Evolutionary conservation across 768 basidiomycete genomes (phyloP), one percentile per base, ranked within the genome.

Genomic region (Xerocomellus dryophilus): DNA sequence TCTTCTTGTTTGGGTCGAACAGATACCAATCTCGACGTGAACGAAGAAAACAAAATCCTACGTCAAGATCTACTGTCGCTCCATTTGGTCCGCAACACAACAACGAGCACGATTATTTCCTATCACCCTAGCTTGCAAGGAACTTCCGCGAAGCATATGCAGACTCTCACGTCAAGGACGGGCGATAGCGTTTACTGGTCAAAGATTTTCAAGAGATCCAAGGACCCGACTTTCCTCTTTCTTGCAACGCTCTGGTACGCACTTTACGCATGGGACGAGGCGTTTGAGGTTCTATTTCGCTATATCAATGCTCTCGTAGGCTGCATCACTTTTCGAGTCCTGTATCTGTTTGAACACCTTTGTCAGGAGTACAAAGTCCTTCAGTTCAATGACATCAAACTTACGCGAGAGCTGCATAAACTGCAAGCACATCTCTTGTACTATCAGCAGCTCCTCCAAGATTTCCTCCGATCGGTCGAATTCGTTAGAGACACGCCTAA

Each of bases 231-330:
- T 0, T 70, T 73, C 38, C 48, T 68, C 40, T 59, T 72, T 18
- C 63, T 73, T 27, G 72, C 76, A 25, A 69, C 79, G 17, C 63
- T 84, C 32, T 85, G 83, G 83, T 82, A 82, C 51, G 76, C 80
- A 3, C 65, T 83, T 8, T 84, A 85, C 56, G 74, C 79, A 2
- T 85, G 83, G 81, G 83, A 85, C 50, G 81, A 85, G 63, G 70
- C 80, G 0, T 72, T 83, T 21, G 81, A 82, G 57, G 62, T 66
- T 14, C 59, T 85, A 31, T 81, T 79, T 56, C 42, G 53, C 17
- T 81, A 85, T 61, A 77, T 84, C 20, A 77, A 75, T 46, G 68
- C 51, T 51, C 67, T 85, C 68, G 81, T 82, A 62, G 10, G 59
- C 4, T 18, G 38, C 7, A 21, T 32, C 18, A 21, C n/a, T 25